A percentile compares a stretch with the other conserved stretches of the same genome.
Evolutionary conservation across 2,329 filamentous ascomycete genomes (phyloP).

Genomic region (Graphilbum ipis-grandicollis): DNA sequence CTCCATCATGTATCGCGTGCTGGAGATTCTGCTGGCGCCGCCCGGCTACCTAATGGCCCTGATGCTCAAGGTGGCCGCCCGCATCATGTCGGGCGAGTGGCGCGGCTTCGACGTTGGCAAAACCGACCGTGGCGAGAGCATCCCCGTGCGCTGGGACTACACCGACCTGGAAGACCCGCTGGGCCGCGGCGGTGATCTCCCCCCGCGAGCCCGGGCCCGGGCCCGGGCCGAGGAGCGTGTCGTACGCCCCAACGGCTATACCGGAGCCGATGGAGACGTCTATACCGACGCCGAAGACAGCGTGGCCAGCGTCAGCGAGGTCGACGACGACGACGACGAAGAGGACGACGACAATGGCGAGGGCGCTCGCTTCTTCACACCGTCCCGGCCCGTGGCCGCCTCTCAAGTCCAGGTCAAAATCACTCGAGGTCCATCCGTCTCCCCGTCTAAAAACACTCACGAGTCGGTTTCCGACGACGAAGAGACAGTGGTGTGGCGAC

Average conservation of each 20-base stretch:
- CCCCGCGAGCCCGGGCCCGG: background rate
- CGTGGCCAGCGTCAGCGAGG: background rate
- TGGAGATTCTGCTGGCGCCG: constrained; percentile 61
- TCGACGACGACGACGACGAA: constrained; percentile 1
- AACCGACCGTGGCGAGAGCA: constrained; percentile 32
- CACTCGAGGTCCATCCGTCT: too few relatives aligned
- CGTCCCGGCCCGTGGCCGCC: too few relatives aligned
- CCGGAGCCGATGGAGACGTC: constrained; percentile 6
- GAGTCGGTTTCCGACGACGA: constrained; percentile 5
- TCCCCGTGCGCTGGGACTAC: constrained; percentile 45
- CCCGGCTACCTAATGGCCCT: constrained; percentile 61
- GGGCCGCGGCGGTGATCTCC: constrained; percentile 5
- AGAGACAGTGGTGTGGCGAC: constrained; percentile 8
- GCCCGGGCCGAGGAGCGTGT: too few relatives aligned
- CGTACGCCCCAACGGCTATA: constrained; percentile 2
- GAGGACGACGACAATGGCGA: constrained; percentile 2
- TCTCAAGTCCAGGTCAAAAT: too few relatives aligned
- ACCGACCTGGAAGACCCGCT: constrained; percentile 25
- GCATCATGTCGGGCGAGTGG: constrained; percentile 50
- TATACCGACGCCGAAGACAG: constrained; percentile 7
- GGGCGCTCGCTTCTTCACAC: background rate
- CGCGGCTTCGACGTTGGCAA: constrained; percentile 37
- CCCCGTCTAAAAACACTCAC: too few relatives aligned
- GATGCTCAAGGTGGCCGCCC: constrained; percentile 67
- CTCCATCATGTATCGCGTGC: constrained; percentile 59